Evolutionary conservation across 2,329 filamentous ascomycete species (phyloP).

Genomic region (Xylaria polymorpha): DNA sequence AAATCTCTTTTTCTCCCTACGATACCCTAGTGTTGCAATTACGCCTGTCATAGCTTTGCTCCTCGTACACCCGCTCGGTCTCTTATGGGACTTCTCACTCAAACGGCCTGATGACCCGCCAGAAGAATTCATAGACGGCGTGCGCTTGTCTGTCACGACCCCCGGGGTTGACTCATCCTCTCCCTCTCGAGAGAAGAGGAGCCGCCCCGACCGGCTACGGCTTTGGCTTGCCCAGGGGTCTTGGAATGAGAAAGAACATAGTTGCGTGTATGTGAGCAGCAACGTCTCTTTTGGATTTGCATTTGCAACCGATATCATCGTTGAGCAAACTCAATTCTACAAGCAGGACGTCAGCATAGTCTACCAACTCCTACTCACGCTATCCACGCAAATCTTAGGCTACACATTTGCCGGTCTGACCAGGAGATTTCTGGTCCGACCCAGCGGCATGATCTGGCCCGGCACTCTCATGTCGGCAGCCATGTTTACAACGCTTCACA

Average conservation of each 20-base stretch:
- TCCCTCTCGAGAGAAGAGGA: slow-evolving; percentile 41
- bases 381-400: slow-evolving; percentile 87
- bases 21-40: slow-evolving; percentile 91
- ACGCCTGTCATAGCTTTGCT: slow-evolving; percentile 88
- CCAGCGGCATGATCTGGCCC: slow-evolving; percentile 92
- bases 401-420: slow-evolving; percentile 88
- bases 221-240: slow-evolving; percentile 82
- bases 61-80: slow-evolving; percentile 84
- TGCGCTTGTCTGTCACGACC: slow-evolving; percentile 39
- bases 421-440: slow-evolving; percentile 82
- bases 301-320: slow-evolving; percentile 89
- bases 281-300: slow-evolving; percentile 92
- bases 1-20: slow-evolving; percentile 88
- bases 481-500: slow-evolving; percentile 89
- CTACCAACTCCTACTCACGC: slow-evolving; percentile 84
- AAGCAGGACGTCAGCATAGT: slow-evolving; percentile 79
- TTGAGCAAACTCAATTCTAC: slow-evolving; percentile 91
- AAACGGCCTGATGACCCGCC: slow-evolving; percentile 68
- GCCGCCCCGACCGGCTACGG: slow-evolving; percentile 61
- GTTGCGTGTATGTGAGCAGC: slow-evolving; percentile 88
- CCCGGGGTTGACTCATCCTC: slow-evolving; percentile 29
- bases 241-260: slow-evolving; percentile 92
- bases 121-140: slow-evolving; percentile 69
- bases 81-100: slow-evolving; percentile 79
- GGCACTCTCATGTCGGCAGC: slow-evolving; percentile 87